These are phyloP conservation scores for Tinospora cordifolia DNA, from an alignment of 164 flowering plant species.

Conservation along the genomic window DNA sequence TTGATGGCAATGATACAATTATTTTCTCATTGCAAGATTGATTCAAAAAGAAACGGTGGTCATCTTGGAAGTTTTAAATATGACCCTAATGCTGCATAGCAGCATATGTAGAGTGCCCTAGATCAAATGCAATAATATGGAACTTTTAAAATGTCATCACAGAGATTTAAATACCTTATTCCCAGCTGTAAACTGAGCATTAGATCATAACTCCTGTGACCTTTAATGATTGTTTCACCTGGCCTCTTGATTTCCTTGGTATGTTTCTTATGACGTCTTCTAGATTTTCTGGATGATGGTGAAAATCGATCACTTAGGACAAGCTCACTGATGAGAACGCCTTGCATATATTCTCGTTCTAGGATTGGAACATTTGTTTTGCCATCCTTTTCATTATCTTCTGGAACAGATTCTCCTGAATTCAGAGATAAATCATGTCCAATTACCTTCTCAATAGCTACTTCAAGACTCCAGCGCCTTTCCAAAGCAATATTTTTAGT, in stretches of 20 bases:
- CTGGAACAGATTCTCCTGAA: constrained; percentile 38
- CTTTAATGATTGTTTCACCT: constrained; percentile 87
- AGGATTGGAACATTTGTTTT: constrained; percentile 49
- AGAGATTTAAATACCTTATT: constrained; percentile 53
- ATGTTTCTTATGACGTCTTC: constrained; percentile 60
- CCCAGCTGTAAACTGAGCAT: constrained; percentile 99
- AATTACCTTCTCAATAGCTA: constrained; percentile 73
- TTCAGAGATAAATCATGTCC: constrained; percentile 47
- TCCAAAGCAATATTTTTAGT: constrained; percentile 55
- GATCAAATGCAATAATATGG: not conserved
- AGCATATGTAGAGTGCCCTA: too few relatives aligned
- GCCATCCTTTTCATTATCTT: constrained; percentile 35
- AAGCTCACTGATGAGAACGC: constrained; percentile 86
- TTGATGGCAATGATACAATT: too few relatives aligned
- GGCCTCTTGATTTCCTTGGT: constrained; percentile 74
- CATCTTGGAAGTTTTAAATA: too few relatives aligned
- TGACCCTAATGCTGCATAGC: too few relatives aligned
- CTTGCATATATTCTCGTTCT: constrained; percentile 95
- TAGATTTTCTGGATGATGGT: constrained; percentile 55
- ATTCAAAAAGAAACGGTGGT: too few relatives aligned
- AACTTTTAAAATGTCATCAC: not conserved
- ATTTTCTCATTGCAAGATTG: too few relatives aligned
- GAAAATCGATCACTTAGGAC: constrained; percentile 58
- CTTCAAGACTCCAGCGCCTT: constrained; percentile 97
- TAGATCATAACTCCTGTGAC: constrained; percentile 95